Conservation (phyloP, 345 rosid genomes). For the Crucihimalaya himalaica region DNA sequence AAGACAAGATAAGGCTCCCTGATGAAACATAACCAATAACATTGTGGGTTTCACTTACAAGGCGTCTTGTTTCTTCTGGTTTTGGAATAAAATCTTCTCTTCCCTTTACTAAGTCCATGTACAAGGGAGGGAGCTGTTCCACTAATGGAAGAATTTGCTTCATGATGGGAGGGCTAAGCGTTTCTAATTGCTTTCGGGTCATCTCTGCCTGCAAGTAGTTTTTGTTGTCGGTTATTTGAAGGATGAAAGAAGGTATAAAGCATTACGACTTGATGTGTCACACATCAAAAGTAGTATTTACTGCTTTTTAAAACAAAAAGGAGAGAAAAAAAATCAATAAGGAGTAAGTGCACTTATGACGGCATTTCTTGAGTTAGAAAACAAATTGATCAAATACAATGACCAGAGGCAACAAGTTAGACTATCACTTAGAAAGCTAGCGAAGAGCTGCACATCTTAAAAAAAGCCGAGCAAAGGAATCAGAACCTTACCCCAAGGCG, state of each 20-base stretch:
- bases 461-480: conserved; percentile 12
- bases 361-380: conserved; percentile 7
- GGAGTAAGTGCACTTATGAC: neutral
- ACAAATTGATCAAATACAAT: neutral
- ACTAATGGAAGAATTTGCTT: conserved; percentile 94
- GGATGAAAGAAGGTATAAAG: neutral
- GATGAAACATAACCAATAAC: conserved; percentile 2
- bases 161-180: conserved; percentile 88
- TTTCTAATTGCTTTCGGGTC: conserved; percentile 89
- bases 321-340: neutral
- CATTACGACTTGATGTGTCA: neutral
- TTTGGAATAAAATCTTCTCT: conserved; percentile 93
- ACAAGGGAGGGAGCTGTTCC: conserved; percentile 94
- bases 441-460: neutral
- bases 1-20: conserved; percentile 10
- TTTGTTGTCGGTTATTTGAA: conserved; percentile 1
- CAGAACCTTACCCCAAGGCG: conserved; percentile 74
- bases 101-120: conserved; percentile 91
- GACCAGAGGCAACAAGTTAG: neutral
- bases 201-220: conserved; percentile 78
- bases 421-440: neutral
- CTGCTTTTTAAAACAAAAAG: neutral
- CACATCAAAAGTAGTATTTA: conserved; percentile 11
- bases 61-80: conserved; percentile 95
- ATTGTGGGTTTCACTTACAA: conserved; percentile 58